Base-by-base conservation (phyloP, 1,284 basidiomycete species). In the Ceratobasidium sp. region DNA sequence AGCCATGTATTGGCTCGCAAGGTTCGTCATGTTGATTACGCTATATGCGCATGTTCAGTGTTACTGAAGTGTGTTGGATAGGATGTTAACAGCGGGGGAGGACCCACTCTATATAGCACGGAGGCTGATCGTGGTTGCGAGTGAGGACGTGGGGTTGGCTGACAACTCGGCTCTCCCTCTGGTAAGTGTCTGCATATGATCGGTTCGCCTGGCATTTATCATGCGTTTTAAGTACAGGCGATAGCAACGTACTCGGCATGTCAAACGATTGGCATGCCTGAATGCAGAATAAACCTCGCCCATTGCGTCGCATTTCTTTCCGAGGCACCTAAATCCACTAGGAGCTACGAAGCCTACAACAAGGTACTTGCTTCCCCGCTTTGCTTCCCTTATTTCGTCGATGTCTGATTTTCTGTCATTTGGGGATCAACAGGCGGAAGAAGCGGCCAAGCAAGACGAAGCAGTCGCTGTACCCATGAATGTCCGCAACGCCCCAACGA, bases 1-100 rank as follows among this genome's bases (percentile, higher is more conserved):
- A 0, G 93, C 93, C 7, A 83, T 97, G 82, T 97, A 96, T 81
- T 97, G 94, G 94, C 84, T 95, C 7, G 93, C 92, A 11, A 85
- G 83, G 82, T 82, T 72, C 75, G 80, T 75, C 23, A 28, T 6
- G 21, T 46, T 1, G 32, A 46, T 52, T 57, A 64, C 6, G 52
- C 21, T 16, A 47, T 59, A 55, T 28, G 23, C 32, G 14, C 6
- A 43, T 62, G 43, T 32, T 47, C 50, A 21, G 0, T 46, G 11
- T n/a, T n/a, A n/a, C 44, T 59, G 7, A 18, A 54, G 23, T 21
- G 78, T 62, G 55, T 70, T 5, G 76, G 73, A 4, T 78, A 84
- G 90, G 54, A 94, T 95, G 92, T 83, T 94, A 43, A 86, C 85
- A 57, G 91, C 88, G n/a, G 95, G 94, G 13, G 94, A 97, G 80